Base-by-base conservation (phyloP, 2,329 filamentous ascomycete species). In the Verticillium albo-atrum region DNA sequence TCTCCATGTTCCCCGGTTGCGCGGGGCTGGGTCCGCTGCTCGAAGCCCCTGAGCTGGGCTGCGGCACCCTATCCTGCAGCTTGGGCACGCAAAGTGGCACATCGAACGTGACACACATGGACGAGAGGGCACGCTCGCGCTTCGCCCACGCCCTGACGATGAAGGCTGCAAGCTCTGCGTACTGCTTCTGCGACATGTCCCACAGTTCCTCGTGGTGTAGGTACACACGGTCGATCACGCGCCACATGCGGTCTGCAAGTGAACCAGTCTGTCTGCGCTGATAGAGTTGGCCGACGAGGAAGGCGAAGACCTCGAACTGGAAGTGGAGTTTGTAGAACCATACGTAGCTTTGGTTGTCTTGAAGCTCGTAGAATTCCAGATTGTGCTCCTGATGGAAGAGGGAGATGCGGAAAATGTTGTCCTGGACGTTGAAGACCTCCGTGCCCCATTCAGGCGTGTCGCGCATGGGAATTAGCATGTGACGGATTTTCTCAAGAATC, bases 301-400 rank as follows among this genome's bases (percentile, higher is more conserved):
- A 84, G 37, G 80, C 72, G 61, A 86, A 82, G 26, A 85, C 72
- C 58, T 84, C 83, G 54, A 81, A 70, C 65, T 85, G 82, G 68
- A 86, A 84, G 65, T 84, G 79, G 26, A 74, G 71, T 61, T 78
- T 77, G 67, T 79, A 74, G 63, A 81, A 85, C 84, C 84, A 87
- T 12, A 81, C 65, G 66, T 85, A 86, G 1, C 80, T 79, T 0
- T 72, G 74, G 26, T 76, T 71, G 20, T 72, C 70, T 63, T 79
- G 72, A 2, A 74, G 67, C 27, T 74, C 68, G 63, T 82, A 82
- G 14, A 79, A 71, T 9, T 72, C 71, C 10, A 79, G 68, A 58
- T 78, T 78, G 62, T 82, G 76, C 64, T 84, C 80, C 20, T 78
- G 74, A 28, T 77, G 73, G 50, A 77, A 74, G 25, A 86, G 65